phyloP scores from a whole-genome alignment of 257 asterid species.

The Paulownia fortunei region DNA sequence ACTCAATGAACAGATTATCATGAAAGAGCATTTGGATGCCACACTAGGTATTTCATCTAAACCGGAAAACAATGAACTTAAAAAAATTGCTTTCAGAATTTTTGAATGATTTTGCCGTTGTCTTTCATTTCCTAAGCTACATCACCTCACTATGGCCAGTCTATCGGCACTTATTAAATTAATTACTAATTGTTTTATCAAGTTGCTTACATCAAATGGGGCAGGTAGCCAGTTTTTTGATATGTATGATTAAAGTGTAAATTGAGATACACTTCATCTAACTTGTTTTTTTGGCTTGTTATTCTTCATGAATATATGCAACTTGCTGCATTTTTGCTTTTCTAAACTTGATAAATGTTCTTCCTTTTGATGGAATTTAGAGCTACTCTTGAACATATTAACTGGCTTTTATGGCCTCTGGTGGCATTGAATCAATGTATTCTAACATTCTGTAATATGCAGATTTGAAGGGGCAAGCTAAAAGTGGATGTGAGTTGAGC shows the following conservation, averaged over 20 bases:
- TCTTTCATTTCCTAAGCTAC: not conserved
- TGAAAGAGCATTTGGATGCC: slow-evolving; percentile 65
- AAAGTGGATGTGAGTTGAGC: not conserved
- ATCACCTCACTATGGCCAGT: too few relatives aligned
- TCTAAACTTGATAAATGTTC: not conserved
- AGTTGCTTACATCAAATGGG: not conserved
- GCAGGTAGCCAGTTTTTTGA: not conserved
- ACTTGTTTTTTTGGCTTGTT: slow-evolving; percentile 4
- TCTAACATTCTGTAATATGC: not conserved
- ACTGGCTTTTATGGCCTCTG: not conserved
- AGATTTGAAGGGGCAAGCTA: not conserved
- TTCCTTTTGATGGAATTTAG: not conserved
- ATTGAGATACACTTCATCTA: not conserved
- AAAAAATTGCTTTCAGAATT: not conserved
- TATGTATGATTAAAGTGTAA: not conserved
- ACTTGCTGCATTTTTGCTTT: not conserved
- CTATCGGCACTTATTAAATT: too few relatives aligned
- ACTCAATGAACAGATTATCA: slow-evolving; percentile 48
- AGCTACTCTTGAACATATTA: not conserved
- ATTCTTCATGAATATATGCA: not conserved
- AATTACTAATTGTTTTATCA: not conserved
- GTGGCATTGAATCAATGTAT: not conserved
- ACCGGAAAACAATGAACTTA: not conserved
- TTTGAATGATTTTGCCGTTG: not conserved
- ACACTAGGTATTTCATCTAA: slow-evolving; percentile 46